These are phyloP conservation scores for Cordyceps javanica DNA, from an alignment of 2,329 filamentous ascomycete genomes.

Conservation along the genomic window DNA sequence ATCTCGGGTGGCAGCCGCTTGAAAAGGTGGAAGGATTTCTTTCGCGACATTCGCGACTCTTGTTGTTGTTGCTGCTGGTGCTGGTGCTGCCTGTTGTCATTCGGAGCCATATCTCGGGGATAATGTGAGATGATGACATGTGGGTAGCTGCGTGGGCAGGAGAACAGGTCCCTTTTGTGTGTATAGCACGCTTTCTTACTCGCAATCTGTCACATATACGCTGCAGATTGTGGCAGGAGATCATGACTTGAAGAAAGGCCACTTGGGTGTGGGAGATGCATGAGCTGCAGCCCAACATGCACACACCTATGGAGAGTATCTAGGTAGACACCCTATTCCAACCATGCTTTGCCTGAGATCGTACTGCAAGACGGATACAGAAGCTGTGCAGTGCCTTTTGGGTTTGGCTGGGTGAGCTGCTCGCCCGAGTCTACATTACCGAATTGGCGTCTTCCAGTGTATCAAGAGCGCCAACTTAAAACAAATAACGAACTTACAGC, in stretches of 20 bases:
- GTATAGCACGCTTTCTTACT: background rate
- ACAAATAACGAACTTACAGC: no score
- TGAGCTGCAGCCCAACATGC: background rate
- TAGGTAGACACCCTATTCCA: no score
- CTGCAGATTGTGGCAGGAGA: background rate
- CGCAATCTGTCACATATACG: background rate
- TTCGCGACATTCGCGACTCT: background rate
- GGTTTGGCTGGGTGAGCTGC: no score
- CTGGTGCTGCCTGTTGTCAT: background rate
- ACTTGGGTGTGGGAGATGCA: background rate
- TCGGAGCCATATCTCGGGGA: background rate
- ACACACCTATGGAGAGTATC: background rate
- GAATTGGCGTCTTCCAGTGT: no score
- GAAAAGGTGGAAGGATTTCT: background rate
- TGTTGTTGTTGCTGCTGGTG: background rate
- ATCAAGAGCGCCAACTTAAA: no score
- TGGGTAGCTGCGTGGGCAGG: background rate
- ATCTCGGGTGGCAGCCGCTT: constrained; percentile 1
- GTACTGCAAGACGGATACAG: no score
- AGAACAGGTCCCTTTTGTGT: background rate
- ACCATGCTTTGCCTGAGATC: no score
- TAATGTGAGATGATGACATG: background rate
- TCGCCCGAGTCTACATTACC: no score
- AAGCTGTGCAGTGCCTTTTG: no score
- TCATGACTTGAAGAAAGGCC: background rate